phyloP scores from a whole-genome alignment of 2,329 filamentous ascomycete species.

The Colletotrichum kahawae region DNA sequence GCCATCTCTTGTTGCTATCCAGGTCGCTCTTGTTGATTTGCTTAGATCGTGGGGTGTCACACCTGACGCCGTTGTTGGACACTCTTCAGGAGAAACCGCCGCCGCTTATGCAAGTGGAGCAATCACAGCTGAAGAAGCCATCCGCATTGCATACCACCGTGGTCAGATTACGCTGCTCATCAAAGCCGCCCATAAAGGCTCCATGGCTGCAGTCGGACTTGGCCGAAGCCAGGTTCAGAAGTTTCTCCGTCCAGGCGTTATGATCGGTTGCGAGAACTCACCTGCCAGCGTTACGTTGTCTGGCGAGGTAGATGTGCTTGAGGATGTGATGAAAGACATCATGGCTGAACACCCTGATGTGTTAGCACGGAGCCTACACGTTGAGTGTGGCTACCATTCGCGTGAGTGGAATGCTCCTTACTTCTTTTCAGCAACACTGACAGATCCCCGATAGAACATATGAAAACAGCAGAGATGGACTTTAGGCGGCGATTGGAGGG shows the following conservation, averaged over 20 bases:
- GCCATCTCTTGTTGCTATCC: conserved; percentile 50
- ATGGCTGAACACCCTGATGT: conserved; percentile 32
- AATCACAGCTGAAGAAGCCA: conserved; percentile 33
- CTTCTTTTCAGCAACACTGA: not conserved
- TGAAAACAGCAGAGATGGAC: not conserved
- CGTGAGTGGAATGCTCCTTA: not conserved
- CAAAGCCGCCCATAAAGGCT: conserved; percentile 35
- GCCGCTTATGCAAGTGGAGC: conserved; percentile 40
- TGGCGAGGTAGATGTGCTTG: conserved; percentile 21
- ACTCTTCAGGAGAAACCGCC: conserved; percentile 46
- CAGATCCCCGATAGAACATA: not conserved
- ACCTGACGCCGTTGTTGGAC: conserved; percentile 37
- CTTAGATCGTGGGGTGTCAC: conserved; percentile 33
- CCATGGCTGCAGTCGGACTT: conserved; percentile 62
- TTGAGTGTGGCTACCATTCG: conserved; percentile 60
- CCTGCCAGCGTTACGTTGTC: conserved; percentile 57
- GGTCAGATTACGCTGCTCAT: conserved; percentile 30
- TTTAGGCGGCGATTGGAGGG: conserved; percentile 6
- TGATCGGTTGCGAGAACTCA: conserved; percentile 54
- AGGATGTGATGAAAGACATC: conserved; percentile 28
- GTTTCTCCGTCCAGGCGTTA: conserved; percentile 35
- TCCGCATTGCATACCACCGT: conserved; percentile 39
- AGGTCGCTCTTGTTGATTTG: conserved; percentile 49
- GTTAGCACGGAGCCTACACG: conserved; percentile 53
- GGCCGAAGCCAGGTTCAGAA: conserved; percentile 30